phyloP scores from a whole-genome alignment of 2,329 filamentous ascomycete species.

The Fusarium sarcochroum region DNA sequence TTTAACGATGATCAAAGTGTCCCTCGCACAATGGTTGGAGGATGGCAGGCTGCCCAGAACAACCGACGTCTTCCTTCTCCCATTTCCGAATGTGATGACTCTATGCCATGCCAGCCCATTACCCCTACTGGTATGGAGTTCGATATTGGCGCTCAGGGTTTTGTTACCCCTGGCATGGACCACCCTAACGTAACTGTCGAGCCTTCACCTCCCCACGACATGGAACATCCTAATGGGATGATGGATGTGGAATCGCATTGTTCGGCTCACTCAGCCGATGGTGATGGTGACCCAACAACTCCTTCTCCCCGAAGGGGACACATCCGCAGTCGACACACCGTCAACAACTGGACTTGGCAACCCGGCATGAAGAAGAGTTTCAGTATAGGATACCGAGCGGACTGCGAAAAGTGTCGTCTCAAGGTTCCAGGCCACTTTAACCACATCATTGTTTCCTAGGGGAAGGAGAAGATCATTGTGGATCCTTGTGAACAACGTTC shows the following conservation, averaged over 20 bases:
- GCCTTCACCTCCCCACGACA: conserved; percentile 52
- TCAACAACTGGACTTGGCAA: conserved; percentile 72
- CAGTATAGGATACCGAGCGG: conserved; percentile 82
- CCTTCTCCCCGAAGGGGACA: conserved; percentile 69
- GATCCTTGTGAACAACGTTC: conserved; percentile 40
- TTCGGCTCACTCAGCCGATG: conserved; percentile 45
- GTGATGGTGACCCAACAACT: conserved; percentile 56
- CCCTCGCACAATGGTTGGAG: conserved; percentile 64
- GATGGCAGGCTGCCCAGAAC: conserved; percentile 68
- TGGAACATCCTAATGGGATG: conserved; percentile 58
- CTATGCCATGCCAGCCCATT: conserved; percentile 56
- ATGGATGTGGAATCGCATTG: conserved; percentile 54
- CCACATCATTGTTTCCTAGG: conserved; percentile 79
- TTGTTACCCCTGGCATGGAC: conserved; percentile 49
- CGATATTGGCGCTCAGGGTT: conserved; percentile 54
- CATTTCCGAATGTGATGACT: conserved; percentile 70
- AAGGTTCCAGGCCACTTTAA: conserved; percentile 86
- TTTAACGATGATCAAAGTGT: conserved; percentile 60
- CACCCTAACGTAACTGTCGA: conserved; percentile 36
- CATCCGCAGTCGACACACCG: conserved; percentile 70
- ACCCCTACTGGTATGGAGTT: conserved; percentile 52
- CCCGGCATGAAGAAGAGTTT: conserved; percentile 78
- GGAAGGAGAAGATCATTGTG: conserved; percentile 46
- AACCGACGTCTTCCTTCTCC: conserved; percentile 70
- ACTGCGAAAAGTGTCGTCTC: conserved; percentile 82